Evolutionary conservation across 1,139 yeast species (phyloP), one percentile per base, ranked within the genome.

Genomic region (Magnusiomyces tetraspermus): DNA sequence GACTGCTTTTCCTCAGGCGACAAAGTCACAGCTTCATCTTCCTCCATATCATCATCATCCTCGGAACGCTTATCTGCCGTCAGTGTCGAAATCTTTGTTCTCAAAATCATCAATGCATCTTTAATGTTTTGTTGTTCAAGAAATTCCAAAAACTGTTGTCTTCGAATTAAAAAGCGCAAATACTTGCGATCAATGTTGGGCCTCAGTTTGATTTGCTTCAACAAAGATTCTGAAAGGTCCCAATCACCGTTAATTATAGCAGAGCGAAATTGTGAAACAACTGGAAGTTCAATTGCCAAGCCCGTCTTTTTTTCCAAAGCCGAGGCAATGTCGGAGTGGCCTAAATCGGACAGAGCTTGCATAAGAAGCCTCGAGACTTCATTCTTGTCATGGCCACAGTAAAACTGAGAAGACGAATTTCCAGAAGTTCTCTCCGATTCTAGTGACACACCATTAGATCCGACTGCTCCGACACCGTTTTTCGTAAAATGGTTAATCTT

Each of bases 291-390:
- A 46, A 67, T 62, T 15, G 63, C 65, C 42, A 67, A 66, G 49
- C 73, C 67, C n/a, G 80, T 73, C 54, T 75, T 73, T 10, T 61
- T 57, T 53, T 75, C 75, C 46, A 79, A 64, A 2, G 60, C 51
- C 11, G 63, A 57, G 0, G 78, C 75, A 1, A 77, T 63, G 11
- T 65, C 59, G 6, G 63, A 55, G 58, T 75, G 76, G 2, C 82
- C 83, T 54, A 78, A 57, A 55, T 78, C 82, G 41, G 66, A 63
- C 49, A 79, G 63, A 1, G 79, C 67, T 58, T 78, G 81, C 33
- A 78, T 72, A 38, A 79, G 60, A 26, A 79, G 64, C 49, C 79
- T 70, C 1, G 80, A 72, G 13, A 77, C 68, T 60, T 79, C 81
- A 17, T 61, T 62, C 45, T 65, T 68, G 58, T 70, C 67, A 31